Base-by-base conservation (phyloP, 2,329 filamentous ascomycete genomes). In the Pseudopyrenochaeta lycopersici region DNA sequence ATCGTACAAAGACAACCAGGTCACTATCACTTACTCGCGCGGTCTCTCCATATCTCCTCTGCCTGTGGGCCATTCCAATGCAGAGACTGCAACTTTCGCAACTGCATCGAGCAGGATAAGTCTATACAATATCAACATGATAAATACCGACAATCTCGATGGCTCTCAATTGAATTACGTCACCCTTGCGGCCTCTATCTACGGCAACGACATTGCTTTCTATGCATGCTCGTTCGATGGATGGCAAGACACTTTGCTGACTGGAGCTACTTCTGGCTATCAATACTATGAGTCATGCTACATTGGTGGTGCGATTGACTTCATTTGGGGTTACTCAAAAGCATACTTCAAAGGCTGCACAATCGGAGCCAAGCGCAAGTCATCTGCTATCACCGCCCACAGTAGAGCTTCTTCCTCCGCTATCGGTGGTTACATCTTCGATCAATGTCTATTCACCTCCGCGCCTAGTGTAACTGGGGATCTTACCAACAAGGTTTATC, bases 101-200 rank as follows among this genome's bases (percentile, higher is more conserved):
- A 78, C 76, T 4, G 70, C 67, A 52, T 79, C 82, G 1, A 72
- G 66, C 11, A 78, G 82, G 52, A 81, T 87, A 54, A 82, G 80
- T 60, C 70, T 87, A 21, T 88, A 88, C 74, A 88, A 88, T 54
- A 76, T 88, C 63, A 84, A 85, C 63, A 77, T 84, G 52, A 58
- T 67, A 43, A 67, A 67, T 30, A 58, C 54, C 1, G 63, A 66
- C 18, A 68, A 67, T 31, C 67, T 68, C n/a, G 71, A 79, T 52
- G 82, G 81, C 11, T 46, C 75, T 31, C 77, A 79, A 20, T 72
- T 74, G 4, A 56, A 46, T 15, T 67, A 67, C 42, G 81, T 84
- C 57, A 82, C 80, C 2, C 74, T 85, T 41, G 83, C 84, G 1
- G 60, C 85, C 11, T 79, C 78, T 14, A 81, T 84, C 4, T 80